phyloP scores from a whole-genome alignment of 1,139 yeast species.

The Kodamaea anthophila region DNA sequence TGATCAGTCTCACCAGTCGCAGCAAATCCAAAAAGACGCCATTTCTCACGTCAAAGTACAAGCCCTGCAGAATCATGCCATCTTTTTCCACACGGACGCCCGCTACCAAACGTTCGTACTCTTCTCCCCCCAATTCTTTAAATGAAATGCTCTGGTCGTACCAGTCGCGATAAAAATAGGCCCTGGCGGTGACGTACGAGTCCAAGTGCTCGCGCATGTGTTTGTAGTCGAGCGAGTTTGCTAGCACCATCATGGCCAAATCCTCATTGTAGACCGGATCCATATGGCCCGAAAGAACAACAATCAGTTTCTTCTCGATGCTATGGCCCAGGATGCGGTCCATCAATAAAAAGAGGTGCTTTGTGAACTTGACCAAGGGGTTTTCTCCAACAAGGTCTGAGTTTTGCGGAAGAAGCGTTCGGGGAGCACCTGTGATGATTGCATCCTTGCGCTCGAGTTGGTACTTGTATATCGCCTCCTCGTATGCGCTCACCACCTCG shows the following conservation, averaged over 20 bases:
- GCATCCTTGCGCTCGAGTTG: slow-evolving; percentile 23
- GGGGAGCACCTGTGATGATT: slow-evolving; percentile 18
- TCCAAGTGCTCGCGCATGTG: slow-evolving; percentile 10
- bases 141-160: slow-evolving; percentile 23
- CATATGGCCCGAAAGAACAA: slow-evolving; percentile 27
- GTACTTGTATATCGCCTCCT: slow-evolving; percentile 29
- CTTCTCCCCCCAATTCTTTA: slow-evolving; percentile 2
- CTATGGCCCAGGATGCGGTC: slow-evolving; percentile 22
- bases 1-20: slow-evolving; percentile 6
- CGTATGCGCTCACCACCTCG: slow-evolving; percentile 30
- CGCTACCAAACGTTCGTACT: slow-evolving; percentile 4
- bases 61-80: neutral
- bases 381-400: slow-evolving; percentile 28
- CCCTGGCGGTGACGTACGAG: slow-evolving; percentile 20
- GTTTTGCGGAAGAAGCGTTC: slow-evolving; percentile 21
- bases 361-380: slow-evolving; percentile 27
- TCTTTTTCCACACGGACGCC: slow-evolving; percentile 5
- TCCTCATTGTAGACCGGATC: slow-evolving; percentile 19
- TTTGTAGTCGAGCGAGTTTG: slow-evolving; percentile 6
- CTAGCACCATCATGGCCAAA: slow-evolving; percentile 15
- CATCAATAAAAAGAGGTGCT: slow-evolving; percentile 26
- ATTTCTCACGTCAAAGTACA: slow-evolving; percentile 4
- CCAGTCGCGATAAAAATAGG: slow-evolving; percentile 36
- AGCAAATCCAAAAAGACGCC: slow-evolving; percentile 4
- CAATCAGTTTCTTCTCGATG: slow-evolving; percentile 20